Conservation (phyloP, 2,329 filamentous ascomycete genomes). For the Balansia obtecta region DNA sequence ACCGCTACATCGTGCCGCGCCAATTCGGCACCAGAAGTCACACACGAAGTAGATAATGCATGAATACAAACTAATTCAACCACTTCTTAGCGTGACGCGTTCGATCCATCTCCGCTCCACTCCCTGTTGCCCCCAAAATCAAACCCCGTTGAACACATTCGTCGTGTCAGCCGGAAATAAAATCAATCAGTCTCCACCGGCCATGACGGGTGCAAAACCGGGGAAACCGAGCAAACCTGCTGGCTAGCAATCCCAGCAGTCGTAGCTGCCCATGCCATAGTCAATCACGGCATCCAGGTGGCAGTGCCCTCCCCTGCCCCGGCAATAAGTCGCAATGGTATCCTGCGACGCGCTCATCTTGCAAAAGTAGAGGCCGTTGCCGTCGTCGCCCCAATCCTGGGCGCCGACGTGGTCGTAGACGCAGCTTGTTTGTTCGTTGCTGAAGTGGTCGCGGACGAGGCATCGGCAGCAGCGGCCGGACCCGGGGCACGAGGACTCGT, state of each 20-base stretch:
- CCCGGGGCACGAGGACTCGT: background rate
- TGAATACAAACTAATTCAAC: no score
- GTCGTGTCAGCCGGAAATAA: no score
- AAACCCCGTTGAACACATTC: no score
- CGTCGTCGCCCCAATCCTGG: constrained; percentile 1
- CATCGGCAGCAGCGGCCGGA: background rate
- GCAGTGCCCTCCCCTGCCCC: background rate
- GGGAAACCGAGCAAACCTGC: no score
- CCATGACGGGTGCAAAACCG: no score
- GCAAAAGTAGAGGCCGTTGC: background rate
- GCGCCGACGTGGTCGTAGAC: background rate
- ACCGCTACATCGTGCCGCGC: no score
- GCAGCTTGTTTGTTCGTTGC: background rate
- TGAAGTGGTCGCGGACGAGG: background rate
- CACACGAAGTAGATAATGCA: no score
- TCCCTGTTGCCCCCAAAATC: no score
- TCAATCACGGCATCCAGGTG: background rate
- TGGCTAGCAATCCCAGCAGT: background rate
- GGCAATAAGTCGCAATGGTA: background rate
- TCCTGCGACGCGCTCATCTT: background rate
- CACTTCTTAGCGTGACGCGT: no score
- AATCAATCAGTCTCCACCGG: no score
- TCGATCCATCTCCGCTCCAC: no score
- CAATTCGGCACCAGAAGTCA: no score
- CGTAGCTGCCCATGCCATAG: background rate